phyloP scores from a whole-genome alignment of 768 basidiomycete genomes.

The Collybiopsis confluens region DNA sequence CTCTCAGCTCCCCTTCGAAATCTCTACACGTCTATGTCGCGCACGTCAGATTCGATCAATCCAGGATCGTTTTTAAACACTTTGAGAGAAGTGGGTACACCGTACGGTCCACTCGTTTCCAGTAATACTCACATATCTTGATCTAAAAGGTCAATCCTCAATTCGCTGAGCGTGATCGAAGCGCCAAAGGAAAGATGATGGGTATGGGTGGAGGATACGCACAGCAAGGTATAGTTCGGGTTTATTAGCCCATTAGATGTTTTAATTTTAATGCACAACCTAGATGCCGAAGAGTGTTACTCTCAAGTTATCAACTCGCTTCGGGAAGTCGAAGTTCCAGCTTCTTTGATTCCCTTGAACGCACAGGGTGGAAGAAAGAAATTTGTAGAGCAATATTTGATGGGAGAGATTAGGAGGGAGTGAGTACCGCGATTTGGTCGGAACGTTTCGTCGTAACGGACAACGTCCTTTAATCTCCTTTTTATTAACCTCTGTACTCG shows the following conservation, averaged over 20 bases:
- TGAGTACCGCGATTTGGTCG: conserved; percentile 16
- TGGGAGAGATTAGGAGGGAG: conserved; percentile 75
- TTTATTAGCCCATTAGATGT: not conserved
- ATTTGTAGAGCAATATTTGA: conserved; percentile 80
- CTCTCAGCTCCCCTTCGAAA: conserved; percentile 28
- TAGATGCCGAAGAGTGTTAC: conserved; percentile 92
- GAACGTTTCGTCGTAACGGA: not conserved
- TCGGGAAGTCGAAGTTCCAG: conserved; percentile 60
- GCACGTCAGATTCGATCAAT: conserved; percentile 70
- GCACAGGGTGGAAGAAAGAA: conserved; percentile 31
- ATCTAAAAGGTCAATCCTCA: conserved; percentile 83
- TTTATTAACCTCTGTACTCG: not conserved
- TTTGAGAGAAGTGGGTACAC: conserved; percentile 58
- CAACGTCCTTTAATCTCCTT: not conserved
- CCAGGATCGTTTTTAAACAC: conserved; percentile 66
- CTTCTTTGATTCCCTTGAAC: conserved; percentile 24
- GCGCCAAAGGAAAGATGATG: conserved; percentile 33
- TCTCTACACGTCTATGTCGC: conserved; percentile 69
- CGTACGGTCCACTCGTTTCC: too few relatives aligned
- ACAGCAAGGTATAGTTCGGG: conserved; percentile 56
- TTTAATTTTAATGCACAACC: not conserved
- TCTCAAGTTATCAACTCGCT: conserved; percentile 68
- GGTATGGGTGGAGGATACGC: conserved; percentile 49
- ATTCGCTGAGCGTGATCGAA: conserved; percentile 69
- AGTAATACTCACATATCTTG: too few relatives aligned